Conservation (phyloP, 2,329 filamentous ascomycete species). For the Rutstroemia sp. region DNA sequence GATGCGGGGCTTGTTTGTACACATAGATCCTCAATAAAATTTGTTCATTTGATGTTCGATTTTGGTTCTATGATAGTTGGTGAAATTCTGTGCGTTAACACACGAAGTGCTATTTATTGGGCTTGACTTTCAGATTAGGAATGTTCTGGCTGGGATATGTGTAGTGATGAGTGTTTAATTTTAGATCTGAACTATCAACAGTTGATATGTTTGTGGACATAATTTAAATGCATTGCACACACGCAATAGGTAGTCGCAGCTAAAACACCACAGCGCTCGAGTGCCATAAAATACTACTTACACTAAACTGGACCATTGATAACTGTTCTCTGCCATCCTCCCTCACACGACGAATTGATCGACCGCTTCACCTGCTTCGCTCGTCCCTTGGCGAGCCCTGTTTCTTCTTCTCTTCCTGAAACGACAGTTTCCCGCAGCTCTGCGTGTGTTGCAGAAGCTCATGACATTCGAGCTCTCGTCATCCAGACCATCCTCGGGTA, state of each 20-base stretch:
- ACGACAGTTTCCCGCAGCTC: not conserved
- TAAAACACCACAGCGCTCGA: too few relatives aligned
- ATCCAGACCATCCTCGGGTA: not conserved
- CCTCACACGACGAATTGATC: not conserved
- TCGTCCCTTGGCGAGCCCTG: not conserved
- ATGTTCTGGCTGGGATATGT: not conserved
- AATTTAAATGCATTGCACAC: too few relatives aligned
- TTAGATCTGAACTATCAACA: not conserved
- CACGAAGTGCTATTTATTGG: not conserved
- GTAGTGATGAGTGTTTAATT: not conserved
- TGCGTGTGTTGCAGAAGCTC: not conserved
- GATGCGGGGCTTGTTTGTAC: constrained; percentile 29
- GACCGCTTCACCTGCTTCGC: not conserved
- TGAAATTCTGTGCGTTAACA: not conserved
- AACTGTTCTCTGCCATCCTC: not conserved
- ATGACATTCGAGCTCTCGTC: not conserved
- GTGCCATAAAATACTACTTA: too few relatives aligned
- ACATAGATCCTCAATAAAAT: constrained; percentile 27
- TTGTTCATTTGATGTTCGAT: constrained; percentile 10
- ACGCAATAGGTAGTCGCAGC: too few relatives aligned
- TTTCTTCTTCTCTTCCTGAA: not conserved
- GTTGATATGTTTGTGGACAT: not conserved
- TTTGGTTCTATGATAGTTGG: not conserved
- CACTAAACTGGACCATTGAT: too few relatives aligned
- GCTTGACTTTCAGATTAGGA: not conserved